Evolutionary conservation across 371 early-diverging fungal genomes (phyloP).

Genomic region (Mucor saturninus): DNA sequence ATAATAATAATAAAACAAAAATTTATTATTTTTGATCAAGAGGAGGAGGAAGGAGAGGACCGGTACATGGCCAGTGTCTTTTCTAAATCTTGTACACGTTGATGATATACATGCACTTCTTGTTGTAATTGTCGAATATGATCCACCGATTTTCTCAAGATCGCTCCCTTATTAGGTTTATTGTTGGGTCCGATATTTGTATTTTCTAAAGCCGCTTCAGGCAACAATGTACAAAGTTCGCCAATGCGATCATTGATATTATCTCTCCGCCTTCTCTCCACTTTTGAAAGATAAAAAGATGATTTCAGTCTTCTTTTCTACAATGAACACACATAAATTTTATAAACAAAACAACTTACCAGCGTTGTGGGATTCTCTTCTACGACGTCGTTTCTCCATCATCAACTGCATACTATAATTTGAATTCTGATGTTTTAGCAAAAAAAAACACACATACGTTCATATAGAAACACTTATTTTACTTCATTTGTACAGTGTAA

Average conservation of each 20-base stretch:
- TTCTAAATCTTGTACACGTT: slow-evolving; percentile 76
- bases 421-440: neutral
- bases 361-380: slow-evolving; percentile 95
- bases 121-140: slow-evolving; percentile 82
- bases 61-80: slow-evolving; percentile 32
- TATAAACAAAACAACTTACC: slow-evolving; percentile 37
- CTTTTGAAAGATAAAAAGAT: slow-evolving; percentile 40
- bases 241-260: slow-evolving; percentile 97
- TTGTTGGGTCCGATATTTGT: slow-evolving; percentile 71
- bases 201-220: slow-evolving; percentile 66
- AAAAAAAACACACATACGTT: neutral
- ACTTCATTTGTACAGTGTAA: slow-evolving; percentile 48
- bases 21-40: neutral
- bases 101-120: slow-evolving; percentile 58
- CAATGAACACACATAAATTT: no score
- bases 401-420: slow-evolving; percentile 43
- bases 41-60: neutral
- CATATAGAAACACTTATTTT: slow-evolving; percentile 12
- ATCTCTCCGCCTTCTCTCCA: slow-evolving; percentile 93
- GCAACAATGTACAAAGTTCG: slow-evolving; percentile 85
- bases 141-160: slow-evolving; percentile 87
- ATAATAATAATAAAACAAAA: neutral
- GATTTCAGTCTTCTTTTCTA: no score
- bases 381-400: slow-evolving; percentile 86
- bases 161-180: slow-evolving; percentile 83